These are phyloP conservation scores for Coemansia sp. DNA, from an alignment of 192 early-diverging fungal genomes.

Conservation along the genomic window DNA sequence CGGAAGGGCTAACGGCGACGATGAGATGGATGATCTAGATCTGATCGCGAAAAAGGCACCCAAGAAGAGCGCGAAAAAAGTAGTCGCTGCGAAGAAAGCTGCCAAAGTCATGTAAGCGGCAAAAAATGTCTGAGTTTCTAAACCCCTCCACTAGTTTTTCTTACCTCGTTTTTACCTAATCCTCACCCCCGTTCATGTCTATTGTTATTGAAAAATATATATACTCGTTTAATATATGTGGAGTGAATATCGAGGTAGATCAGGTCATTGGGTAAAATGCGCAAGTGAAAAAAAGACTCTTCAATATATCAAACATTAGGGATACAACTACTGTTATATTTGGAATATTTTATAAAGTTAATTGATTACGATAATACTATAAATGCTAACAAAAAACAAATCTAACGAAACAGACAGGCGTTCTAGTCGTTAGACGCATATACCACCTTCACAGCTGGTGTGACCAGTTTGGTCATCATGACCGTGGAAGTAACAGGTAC, in stretches of 20 bases:
- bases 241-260: not conserved
- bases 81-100: not conserved
- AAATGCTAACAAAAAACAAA: not conserved
- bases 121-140: not conserved
- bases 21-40: slow-evolving; percentile 10
- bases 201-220: not conserved
- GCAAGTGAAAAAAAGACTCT: not conserved
- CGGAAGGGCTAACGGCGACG: not conserved
- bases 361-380: not conserved
- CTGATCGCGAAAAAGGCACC: slow-evolving; percentile 7
- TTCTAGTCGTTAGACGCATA: slow-evolving; percentile 20
- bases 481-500: slow-evolving; percentile 28
- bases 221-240: not conserved
- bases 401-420: not conserved
- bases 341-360: not conserved
- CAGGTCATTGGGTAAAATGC: not conserved
- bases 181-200: not conserved
- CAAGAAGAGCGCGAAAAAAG: not conserved
- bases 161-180: not conserved
- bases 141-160: not conserved
- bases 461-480: slow-evolving; percentile 52
- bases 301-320: too few species aligned
- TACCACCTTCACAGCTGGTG: slow-evolving; percentile 45
- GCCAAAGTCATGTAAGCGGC: not conserved
- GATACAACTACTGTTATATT: not conserved